Evolutionary conservation across 2,329 filamentous ascomycete genomes (phyloP).

Genomic region (Cercospora sp.): DNA sequence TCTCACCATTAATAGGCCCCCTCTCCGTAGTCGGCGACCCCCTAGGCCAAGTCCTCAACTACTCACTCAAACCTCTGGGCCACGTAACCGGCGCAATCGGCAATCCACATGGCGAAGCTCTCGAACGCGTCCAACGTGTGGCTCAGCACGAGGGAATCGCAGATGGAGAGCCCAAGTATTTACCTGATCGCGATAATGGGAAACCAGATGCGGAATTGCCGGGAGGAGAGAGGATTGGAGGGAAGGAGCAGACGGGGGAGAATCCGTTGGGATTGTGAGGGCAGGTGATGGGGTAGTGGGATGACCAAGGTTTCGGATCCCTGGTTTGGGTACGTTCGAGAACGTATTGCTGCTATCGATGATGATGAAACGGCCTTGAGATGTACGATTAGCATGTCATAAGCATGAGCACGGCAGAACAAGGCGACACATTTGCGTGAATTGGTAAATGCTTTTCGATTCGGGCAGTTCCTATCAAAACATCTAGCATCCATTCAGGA

Average conservation of each 20-base stretch:
- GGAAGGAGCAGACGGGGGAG: conserved; percentile 40
- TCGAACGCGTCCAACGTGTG: conserved; percentile 29
- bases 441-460: background rate
- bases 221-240: conserved; percentile 38
- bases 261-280: conserved; percentile 40
- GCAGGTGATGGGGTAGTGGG: background rate
- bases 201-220: conserved; percentile 32
- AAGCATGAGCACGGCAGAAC: background rate
- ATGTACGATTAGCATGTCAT: background rate
- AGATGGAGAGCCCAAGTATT: conserved; percentile 19
- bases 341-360: background rate
- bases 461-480: background rate
- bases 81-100: conserved; percentile 35
- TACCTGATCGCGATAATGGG: conserved; percentile 26
- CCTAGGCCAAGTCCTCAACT: conserved; percentile 38
- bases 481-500: conserved; percentile 64
- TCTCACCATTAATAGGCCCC: conserved; percentile 26
- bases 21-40: conserved; percentile 39
- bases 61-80: conserved; percentile 36
- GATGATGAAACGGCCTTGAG: background rate
- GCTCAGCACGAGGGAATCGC: conserved; percentile 28
- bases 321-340: background rate
- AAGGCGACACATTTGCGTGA: background rate
- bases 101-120: conserved; percentile 35
- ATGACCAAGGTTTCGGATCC: too few species aligned